Conservation (phyloP, 768 basidiomycete species). For the Boletus rufocinnamomeus region DNA sequence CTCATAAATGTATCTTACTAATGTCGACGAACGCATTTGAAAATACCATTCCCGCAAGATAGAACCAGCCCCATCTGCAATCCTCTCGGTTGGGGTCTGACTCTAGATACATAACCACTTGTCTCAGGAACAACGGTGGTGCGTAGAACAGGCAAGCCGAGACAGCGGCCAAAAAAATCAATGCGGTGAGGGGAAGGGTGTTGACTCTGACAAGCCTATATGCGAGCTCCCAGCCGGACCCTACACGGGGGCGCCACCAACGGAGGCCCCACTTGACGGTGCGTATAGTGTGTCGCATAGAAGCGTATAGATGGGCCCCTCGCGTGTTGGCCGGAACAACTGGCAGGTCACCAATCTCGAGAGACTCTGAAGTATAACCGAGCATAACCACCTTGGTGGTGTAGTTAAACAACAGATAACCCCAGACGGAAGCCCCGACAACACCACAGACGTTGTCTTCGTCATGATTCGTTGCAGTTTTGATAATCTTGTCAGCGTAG, state of each 20-base stretch:
- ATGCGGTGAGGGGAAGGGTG: conserved; percentile 36
- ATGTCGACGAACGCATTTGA: conserved; percentile 45
- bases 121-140: conserved; percentile 60
- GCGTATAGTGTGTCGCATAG: conserved; percentile 61
- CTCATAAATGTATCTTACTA: conserved; percentile 34
- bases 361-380: conserved; percentile 67
- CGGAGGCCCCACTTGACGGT: conserved; percentile 52
- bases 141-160: conserved; percentile 67
- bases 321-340: conserved; percentile 78
- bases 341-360: conserved; percentile 88
- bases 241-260: conserved; percentile 59
- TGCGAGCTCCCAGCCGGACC: conserved; percentile 63
- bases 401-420: conserved; percentile 75
- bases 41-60: conserved; percentile 52
- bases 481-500: conserved; percentile 71
- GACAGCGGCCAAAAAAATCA: conserved; percentile 53
- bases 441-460: conserved; percentile 72
- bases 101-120: conserved; percentile 66
- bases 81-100: conserved; percentile 55
- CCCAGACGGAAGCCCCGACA: conserved; percentile 47
- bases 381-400: conserved; percentile 87
- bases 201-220: conserved; percentile 68
- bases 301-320: conserved; percentile 57
- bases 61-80: conserved; percentile 75
- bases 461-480: conserved; percentile 59